Evolutionary conservation across 2,329 filamentous ascomycete genomes (phyloP), one percentile per base, ranked within the genome.

Genomic region (Chlorencoelia australis): DNA sequence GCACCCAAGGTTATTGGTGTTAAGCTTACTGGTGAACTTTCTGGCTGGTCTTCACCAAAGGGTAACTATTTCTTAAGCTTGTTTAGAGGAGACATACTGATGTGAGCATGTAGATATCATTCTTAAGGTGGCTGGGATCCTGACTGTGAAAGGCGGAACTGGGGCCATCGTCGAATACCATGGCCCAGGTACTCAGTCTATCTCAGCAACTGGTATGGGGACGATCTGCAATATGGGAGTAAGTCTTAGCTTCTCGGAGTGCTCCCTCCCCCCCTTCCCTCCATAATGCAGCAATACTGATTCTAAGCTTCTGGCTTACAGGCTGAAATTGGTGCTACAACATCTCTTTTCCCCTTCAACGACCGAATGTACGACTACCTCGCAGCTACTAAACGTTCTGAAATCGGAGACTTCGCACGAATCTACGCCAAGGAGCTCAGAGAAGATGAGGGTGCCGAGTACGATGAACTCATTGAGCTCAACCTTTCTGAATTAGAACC

Each of bases 361-460:
- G 84, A 95, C 63, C 78, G 83, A 59, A 94, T 94, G 88, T 84
- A 94, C 71, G 83, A 95, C 60, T 98, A 96, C 69, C 77, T 98
- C 28, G 69, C 69, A 29, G 85, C 87, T 27, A 98, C 91, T 53
- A 95, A 94, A 75, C 83, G 91, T 57, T 70, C 75, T 58, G 74
- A 81, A 11, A 95, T 98, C 53, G 91, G 85, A 56, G 86, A 96
- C 61, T 95, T 88, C 59, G 75, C 91, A 37, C 80, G 85, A 50
- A 59, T 69, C 24, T 96, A 95, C 61, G 82, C 85, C 51, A 71
- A 84, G 54, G 86, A 94, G 55, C 82, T 98, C 47, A 76, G 75
- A 42, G 80, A 84, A 59, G 91, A 98, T 52, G 71, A 93, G 65
- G 86, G 86, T 51, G 84, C 85, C 50, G 79, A 96, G 65, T 98